These are phyloP conservation scores for Zoysia matrella DNA, from an alignment of 202 grass and related monocot genomes.

Conservation along the genomic window DNA sequence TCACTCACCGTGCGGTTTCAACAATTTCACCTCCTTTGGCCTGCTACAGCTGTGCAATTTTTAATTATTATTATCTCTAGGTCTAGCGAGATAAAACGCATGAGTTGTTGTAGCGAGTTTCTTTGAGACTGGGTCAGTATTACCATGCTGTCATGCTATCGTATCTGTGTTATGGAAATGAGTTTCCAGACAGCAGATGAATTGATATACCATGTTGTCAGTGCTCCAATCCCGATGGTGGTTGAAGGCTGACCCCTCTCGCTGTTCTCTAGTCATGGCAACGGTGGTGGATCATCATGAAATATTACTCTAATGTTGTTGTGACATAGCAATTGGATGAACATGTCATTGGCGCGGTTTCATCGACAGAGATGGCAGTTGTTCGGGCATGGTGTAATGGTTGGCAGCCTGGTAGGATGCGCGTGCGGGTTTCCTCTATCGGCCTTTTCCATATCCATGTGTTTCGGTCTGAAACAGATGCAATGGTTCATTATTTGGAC, in stretches of 20 bases:
- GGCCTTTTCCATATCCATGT: too few relatives aligned
- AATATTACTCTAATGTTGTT: not conserved
- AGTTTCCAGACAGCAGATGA: not conserved
- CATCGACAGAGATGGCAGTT: too few relatives aligned
- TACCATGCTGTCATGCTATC: not conserved
- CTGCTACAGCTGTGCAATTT: not conserved
- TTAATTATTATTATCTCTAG: not conserved
- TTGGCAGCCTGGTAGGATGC: too few relatives aligned
- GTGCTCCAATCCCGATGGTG: not conserved
- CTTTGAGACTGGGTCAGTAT: not conserved
- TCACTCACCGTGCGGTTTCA: not conserved
- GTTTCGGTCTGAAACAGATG: too few relatives aligned
- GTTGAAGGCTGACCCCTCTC: not conserved
- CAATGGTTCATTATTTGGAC: too few relatives aligned
- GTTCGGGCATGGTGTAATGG: too few relatives aligned
- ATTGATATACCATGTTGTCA: not conserved
- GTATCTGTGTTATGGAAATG: not conserved
- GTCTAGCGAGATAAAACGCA: too few relatives aligned
- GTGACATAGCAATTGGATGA: constrained; percentile 4
- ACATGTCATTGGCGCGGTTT: not conserved
- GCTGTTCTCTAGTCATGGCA: not conserved
- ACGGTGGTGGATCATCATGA: not conserved
- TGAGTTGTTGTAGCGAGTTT: constrained; percentile 5
- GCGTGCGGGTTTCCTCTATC: too few relatives aligned
- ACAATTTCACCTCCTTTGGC: not conserved